Conservation (phyloP, 805 yeast species). For the Candida michaelii region DNA sequence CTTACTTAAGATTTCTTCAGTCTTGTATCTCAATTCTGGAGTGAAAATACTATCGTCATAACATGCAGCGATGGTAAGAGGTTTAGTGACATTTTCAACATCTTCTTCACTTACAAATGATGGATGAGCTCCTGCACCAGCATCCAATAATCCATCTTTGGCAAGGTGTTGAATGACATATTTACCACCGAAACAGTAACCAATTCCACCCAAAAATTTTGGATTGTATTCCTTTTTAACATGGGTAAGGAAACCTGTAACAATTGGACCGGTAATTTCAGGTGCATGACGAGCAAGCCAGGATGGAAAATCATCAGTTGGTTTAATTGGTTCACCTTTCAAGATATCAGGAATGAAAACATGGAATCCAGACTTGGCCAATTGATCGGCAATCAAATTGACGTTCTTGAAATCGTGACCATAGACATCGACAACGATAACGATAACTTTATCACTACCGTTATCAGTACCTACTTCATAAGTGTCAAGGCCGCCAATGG, state of each 20-base stretch:
- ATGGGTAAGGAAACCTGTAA: constrained; percentile 45
- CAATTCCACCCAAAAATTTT: constrained; percentile 52
- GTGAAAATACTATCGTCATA: constrained; percentile 67
- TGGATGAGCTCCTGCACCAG: constrained; percentile 83
- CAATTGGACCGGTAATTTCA: constrained; percentile 47
- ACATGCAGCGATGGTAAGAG: constrained; percentile 72
- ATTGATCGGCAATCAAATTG: constrained; percentile 62
- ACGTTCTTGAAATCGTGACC: constrained; percentile 62
- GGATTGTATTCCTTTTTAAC: constrained; percentile 40
- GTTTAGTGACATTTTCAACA: constrained; percentile 52
- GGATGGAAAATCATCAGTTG: constrained; percentile 16
- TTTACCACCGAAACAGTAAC: constrained; percentile 87
- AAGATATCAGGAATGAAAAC: constrained; percentile 79
- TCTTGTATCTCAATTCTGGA: constrained; percentile 57
- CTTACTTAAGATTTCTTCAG: constrained; percentile 54
- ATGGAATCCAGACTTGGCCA: constrained; percentile 60
- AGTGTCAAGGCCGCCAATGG: constrained; percentile 42
- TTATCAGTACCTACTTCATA: constrained; percentile 29
- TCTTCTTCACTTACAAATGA: constrained; percentile 68
- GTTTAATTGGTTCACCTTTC: constrained; percentile 42
- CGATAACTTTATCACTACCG: constrained; percentile 47
- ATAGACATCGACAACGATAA: constrained; percentile 67
- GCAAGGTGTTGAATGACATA: constrained; percentile 54
- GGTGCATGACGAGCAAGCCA: constrained; percentile 62
- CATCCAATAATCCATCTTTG: constrained; percentile 29